Base-by-base conservation (phyloP, 129 eudicot species). In the Pittosporum tobira region DNA sequence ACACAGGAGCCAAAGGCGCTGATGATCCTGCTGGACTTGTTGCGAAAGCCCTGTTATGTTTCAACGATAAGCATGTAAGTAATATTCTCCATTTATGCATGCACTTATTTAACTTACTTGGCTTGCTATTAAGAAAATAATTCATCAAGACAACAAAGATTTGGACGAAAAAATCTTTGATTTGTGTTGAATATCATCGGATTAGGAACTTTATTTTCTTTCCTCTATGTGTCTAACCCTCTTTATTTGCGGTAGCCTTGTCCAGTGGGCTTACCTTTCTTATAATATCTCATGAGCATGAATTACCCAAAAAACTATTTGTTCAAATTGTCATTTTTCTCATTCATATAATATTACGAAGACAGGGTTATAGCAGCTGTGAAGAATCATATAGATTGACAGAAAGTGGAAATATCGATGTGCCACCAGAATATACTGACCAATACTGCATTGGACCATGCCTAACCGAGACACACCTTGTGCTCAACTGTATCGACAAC, bases 361-460 rank as follows among this genome's bases (percentile, higher is more conserved):
- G 40, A 14, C 82, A 88, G 96, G 70, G 83, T 14, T 84, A 88
- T 60, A 73, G 78, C 67, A 66, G 79, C 63, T 88, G 94, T 43
- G 82, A 74, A 11, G 79, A 81, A 62, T 68, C 75, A 15, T 80
- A 73, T 38, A 84, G 94, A 65, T 70, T 88, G 74, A 75, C 90
- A 0, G 67, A 61, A 31, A 76, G 68, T 12, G 96, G 96, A 28
- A 74, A 84, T 43, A 73, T 84, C 22, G 29, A 88, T 16, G 90
- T 88, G 64, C 82, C 84, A 52, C 77, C 64, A n/a, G 94, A 77
- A 36, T 63, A 68, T 53, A 66, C 75, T 0, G 82, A 84, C 19
- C 76, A 72, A 30, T 81, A 70, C 65, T 88, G 96, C 65, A 48
- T 46, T 1, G 89, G 94, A 36, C 84, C 87, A 13, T 88, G 96